Conservation (phyloP, 257 asterid species). For the Phtheirospermum japonicum region DNA sequence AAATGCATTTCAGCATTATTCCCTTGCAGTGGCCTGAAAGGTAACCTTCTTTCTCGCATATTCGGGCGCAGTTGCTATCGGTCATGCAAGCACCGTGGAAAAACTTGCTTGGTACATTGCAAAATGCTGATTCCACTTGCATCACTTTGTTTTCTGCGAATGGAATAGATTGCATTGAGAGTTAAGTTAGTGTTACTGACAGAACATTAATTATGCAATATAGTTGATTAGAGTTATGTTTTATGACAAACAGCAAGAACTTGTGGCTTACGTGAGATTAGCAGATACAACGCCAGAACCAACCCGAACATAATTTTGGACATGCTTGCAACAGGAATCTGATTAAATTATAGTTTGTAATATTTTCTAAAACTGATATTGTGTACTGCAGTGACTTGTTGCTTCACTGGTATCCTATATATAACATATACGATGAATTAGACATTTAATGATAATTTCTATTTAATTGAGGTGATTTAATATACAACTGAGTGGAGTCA, state of each 20-base stretch:
- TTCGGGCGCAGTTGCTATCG: slow-evolving; percentile 14
- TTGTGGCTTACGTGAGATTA: slow-evolving; percentile 17
- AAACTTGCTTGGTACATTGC: slow-evolving; percentile 21
- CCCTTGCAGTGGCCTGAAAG: slow-evolving; percentile 26
- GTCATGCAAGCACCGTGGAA: slow-evolving; percentile 23
- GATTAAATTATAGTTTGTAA: too few species aligned
- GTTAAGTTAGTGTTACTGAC: too few species aligned
- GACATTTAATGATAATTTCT: slow-evolving; percentile 2
- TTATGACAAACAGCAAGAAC: too few species aligned
- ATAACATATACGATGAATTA: background rate
- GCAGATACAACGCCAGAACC: slow-evolving; percentile 20
- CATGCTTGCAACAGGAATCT: background rate
- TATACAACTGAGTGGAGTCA: background rate
- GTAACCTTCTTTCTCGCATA: slow-evolving; percentile 28
- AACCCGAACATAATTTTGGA: slow-evolving; percentile 1
- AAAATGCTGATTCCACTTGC: slow-evolving; percentile 16
- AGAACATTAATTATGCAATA: too few species aligned
- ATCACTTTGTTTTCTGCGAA: slow-evolving; percentile 10
- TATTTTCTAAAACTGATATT: too few species aligned
- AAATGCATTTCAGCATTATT: slow-evolving; percentile 12
- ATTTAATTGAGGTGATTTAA: background rate
- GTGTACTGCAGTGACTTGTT: background rate
- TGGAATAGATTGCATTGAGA: too few species aligned
- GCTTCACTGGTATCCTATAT: background rate
- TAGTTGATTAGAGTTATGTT: too few species aligned